Percentiles rank a stretch among this genome's conserved stretches.
Evolutionary conservation across 2,329 filamentous ascomycete genomes (phyloP).

Genomic region (Ambrosiella beaveri): DNA sequence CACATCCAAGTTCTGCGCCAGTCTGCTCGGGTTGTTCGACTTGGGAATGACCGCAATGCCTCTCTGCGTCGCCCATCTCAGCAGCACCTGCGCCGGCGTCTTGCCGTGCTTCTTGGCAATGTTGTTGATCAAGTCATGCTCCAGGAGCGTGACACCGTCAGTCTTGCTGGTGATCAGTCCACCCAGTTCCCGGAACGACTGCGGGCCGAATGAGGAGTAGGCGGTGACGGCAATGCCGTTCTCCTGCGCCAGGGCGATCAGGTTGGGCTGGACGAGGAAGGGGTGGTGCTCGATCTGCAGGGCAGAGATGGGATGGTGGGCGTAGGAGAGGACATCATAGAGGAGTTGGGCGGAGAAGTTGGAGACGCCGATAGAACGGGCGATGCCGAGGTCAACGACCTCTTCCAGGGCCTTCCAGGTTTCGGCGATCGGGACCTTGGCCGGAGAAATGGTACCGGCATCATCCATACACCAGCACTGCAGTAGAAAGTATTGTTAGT

Average conservation of each 20-base stretch:
- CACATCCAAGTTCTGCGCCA: conserved; percentile 51
- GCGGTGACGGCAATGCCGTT: conserved; percentile 62
- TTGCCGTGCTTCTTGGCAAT: conserved; percentile 55
- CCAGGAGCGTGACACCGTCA: conserved; percentile 48
- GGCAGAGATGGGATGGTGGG: conserved; percentile 53
- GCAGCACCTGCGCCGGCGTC: conserved; percentile 61
- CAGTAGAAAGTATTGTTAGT: background rate
- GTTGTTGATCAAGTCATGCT: conserved; percentile 45
- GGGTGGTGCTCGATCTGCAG: conserved; percentile 87
- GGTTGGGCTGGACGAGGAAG: conserved; percentile 59
- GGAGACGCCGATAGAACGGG: conserved; percentile 59
- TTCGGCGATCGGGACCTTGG: conserved; percentile 55
- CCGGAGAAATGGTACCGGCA: conserved; percentile 6
- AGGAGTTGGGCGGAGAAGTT: conserved; percentile 69
- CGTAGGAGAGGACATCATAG: conserved; percentile 65
- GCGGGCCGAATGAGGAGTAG: conserved; percentile 70
- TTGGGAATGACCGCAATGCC: conserved; percentile 71
- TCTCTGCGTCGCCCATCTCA: conserved; percentile 76
- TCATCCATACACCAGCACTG: conserved; percentile 12
- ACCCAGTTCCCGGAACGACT: conserved; percentile 58
- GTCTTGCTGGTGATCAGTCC: conserved; percentile 29
- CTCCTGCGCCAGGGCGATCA: conserved; percentile 51
- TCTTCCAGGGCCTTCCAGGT: conserved; percentile 71
- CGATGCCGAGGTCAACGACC: conserved; percentile 50
- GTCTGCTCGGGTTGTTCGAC: conserved; percentile 35